Conservation (phyloP, 306 rosid genomes). For the Adenanthera pavonina region DNA sequence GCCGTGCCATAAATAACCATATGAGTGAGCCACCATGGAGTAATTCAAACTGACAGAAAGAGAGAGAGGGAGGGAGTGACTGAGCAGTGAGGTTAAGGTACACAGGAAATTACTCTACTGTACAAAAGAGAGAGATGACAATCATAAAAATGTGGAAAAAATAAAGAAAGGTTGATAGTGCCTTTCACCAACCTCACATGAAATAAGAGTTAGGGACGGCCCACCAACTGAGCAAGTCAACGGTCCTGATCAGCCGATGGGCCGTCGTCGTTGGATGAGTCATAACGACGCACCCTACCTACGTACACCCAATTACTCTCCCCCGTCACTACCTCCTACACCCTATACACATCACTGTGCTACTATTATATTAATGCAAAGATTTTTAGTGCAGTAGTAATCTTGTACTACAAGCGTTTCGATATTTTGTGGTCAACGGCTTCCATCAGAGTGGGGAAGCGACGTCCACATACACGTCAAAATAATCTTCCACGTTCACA, state of each 20-base stretch:
- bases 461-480: no score
- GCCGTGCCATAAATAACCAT: conserved; percentile 51
- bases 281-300: not conserved
- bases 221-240: conserved; percentile 71
- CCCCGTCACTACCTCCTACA: no score
- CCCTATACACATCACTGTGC: no score
- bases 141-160: not conserved
- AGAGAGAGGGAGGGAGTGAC: not conserved
- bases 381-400: no score
- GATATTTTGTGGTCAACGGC: no score
- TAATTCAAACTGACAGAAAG: conserved; percentile 39
- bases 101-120: no score
- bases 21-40: conserved; percentile 39
- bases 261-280: conserved; percentile 1
- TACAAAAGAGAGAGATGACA: conserved; percentile 22
- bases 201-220: conserved; percentile 54
- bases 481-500: no score
- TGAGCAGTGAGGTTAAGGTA: conserved; percentile 23
- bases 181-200: conserved; percentile 83
- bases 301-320: not conserved
- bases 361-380: no score
- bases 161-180: conserved; percentile 53
- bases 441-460: no score
- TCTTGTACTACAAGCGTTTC: no score
- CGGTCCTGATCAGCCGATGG: conserved; percentile 39